Conservation (phyloP, 495 filamentous ascomycete species). For the Neurospora sp. region DNA sequence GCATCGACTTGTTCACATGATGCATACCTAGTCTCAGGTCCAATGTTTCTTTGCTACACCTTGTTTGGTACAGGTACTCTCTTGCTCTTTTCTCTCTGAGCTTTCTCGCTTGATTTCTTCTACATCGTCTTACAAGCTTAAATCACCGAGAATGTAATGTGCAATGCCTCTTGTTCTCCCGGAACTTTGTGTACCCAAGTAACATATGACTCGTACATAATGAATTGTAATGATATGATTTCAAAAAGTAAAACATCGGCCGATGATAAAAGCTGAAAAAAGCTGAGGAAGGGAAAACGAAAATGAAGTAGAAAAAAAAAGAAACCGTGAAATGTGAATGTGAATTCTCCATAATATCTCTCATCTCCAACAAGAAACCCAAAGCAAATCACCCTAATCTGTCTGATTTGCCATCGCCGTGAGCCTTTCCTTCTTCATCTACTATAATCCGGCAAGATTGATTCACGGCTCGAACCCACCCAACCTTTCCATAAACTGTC, state of each 20-base stretch:
- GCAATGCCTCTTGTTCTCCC: not conserved
- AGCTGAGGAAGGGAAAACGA: not conserved
- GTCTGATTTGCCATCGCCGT: not conserved
- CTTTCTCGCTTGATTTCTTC: not conserved
- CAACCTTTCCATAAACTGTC: not conserved
- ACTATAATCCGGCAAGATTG: not conserved
- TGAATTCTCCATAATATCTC: not conserved
- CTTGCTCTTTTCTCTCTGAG: not conserved
- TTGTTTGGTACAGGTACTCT: not conserved
- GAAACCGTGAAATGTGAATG: not conserved
- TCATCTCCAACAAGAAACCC: not conserved
- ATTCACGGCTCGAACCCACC: not conserved
- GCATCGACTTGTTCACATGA: not conserved
- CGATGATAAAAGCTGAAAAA: not conserved
- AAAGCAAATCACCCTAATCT: not conserved
- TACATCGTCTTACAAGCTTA: not conserved
- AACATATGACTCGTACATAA: not conserved
- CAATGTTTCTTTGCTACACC: not conserved
- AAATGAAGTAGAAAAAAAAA: not conserved
- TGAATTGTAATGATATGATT: not conserved
- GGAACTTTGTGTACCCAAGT: not conserved
- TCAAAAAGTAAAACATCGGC: not conserved
- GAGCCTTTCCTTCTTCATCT: not conserved
- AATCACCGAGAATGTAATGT: not conserved
- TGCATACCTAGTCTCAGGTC: not conserved